These are phyloP conservation scores for Bryoglossum gracile DNA, from an alignment of 495 filamentous ascomycete genomes.

Conservation along the genomic window DNA sequence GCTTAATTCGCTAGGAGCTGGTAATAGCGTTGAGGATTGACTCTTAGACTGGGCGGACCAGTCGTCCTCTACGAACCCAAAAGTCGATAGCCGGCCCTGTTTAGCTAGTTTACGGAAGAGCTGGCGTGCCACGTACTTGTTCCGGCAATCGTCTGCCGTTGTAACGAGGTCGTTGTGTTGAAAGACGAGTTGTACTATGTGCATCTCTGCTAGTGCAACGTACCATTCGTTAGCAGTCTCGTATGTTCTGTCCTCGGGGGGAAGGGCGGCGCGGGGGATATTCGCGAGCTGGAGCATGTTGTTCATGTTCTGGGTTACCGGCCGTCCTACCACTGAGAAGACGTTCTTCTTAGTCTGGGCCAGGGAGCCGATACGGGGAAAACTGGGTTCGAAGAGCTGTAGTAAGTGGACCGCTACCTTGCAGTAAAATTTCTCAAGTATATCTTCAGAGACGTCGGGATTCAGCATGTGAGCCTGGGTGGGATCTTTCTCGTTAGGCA, in stretches of 20 bases:
- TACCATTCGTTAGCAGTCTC: slow-evolving; percentile 34
- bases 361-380: slow-evolving; percentile 34
- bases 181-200: slow-evolving; percentile 32
- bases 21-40: background rate
- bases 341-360: slow-evolving; percentile 7
- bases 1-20: background rate
- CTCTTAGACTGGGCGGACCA: slow-evolving; percentile 22
- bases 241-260: slow-evolving; percentile 29
- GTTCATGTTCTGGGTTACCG: slow-evolving; percentile 28
- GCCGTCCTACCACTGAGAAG: slow-evolving; percentile 20
- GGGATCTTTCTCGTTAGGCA: slow-evolving; percentile 17
- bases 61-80: slow-evolving; percentile 28
- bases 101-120: slow-evolving; percentile 29
- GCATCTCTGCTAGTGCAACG: slow-evolving; percentile 33
- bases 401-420: slow-evolving; percentile 32
- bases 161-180: slow-evolving; percentile 36
- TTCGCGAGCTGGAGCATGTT: slow-evolving; percentile 21
- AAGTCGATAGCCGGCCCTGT: slow-evolving; percentile 24
- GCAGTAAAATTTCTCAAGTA: slow-evolving; percentile 28
- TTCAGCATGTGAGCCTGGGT: slow-evolving; percentile 26
- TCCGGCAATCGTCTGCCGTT: slow-evolving; percentile 30
- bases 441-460: slow-evolving; percentile 25
- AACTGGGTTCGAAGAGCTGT: slow-evolving; percentile 27
- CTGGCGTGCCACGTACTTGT: slow-evolving; percentile 31
- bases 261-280: slow-evolving; percentile 20